Percentiles rank a stretch among this genome's conserved stretches.
Conservation (phyloP, 805 yeast genomes). For the Candida cerambycidarum region DNA sequence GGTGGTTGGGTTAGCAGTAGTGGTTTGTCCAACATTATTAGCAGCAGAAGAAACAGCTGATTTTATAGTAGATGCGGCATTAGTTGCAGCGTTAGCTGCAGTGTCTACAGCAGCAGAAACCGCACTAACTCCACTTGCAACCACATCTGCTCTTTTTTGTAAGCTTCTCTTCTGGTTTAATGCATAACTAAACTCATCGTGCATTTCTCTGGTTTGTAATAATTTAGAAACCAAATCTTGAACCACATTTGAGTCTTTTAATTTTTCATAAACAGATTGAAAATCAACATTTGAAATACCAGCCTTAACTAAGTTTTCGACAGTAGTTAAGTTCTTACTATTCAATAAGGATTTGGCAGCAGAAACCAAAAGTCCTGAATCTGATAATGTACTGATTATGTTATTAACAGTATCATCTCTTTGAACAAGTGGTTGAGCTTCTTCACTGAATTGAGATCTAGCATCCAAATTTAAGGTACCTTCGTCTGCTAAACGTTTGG, state of each 20-base stretch:
- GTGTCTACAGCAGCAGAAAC: not conserved
- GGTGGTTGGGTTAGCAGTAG: not conserved
- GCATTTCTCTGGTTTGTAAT: conserved; percentile 15
- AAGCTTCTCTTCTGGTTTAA: conserved; percentile 16
- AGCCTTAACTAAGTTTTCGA: conserved; percentile 19
- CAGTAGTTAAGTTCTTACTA: conserved; percentile 20
- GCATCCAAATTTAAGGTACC: conserved; percentile 13
- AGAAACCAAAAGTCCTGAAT: conserved; percentile 22
- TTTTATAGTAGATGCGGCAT: conserved; percentile 1
- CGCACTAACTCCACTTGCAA: conserved; percentile 2
- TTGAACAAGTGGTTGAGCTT: not conserved
- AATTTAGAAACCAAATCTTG: conserved; percentile 11
- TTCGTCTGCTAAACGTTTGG: conserved; percentile 17
- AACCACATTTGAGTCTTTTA: conserved; percentile 27
- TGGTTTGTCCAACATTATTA: not conserved
- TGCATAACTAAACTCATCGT: conserved; percentile 16
- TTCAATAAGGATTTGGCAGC: conserved; percentile 24
- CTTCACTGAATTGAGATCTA: not conserved
- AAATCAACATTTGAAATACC: conserved; percentile 24
- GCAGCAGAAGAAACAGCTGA: conserved; percentile 6
- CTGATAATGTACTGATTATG: conserved; percentile 21
- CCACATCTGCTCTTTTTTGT: conserved; percentile 10
- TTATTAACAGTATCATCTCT: conserved; percentile 18
- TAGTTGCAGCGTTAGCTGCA: not conserved
- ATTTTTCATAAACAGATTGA: conserved; percentile 19